Percentiles rank a stretch among this genome's conserved stretches.
Conservation (phyloP, 768 basidiomycete species). For the Rhodocollybia butyracea region DNA sequence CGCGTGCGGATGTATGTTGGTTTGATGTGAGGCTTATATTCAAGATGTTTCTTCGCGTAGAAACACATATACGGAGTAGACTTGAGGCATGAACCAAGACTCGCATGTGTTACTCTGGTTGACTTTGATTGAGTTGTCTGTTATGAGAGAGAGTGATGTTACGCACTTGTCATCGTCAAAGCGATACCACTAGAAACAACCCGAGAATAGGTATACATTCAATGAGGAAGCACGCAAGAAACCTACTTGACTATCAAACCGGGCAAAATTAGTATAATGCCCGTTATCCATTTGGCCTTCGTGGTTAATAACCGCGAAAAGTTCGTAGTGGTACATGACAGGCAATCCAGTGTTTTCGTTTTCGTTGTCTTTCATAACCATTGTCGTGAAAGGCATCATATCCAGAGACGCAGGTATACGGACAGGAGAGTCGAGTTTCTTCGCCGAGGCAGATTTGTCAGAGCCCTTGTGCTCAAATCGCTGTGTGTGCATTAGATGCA, state of each 20-base stretch:
- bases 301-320: constrained; percentile 92
- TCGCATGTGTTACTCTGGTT: constrained; percentile 67
- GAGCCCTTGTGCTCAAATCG: constrained; percentile 87
- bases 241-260: constrained; percentile 81
- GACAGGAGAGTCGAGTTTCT: constrained; percentile 83
- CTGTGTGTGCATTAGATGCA: constrained; percentile 33
- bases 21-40: constrained; percentile 70
- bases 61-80: constrained; percentile 93
- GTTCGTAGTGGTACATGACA: constrained; percentile 81
- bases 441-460: constrained; percentile 68
- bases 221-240: constrained; percentile 2
- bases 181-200: constrained; percentile 71
- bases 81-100: constrained; percentile 59
- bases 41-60: constrained; percentile 86
- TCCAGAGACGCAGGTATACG: constrained; percentile 81
- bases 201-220: constrained; percentile 6
- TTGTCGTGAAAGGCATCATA: constrained; percentile 84
- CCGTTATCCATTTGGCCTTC: constrained; percentile 94
- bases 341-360: constrained; percentile 57
- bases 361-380: constrained; percentile 48
- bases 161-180: constrained; percentile 92
- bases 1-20: constrained; percentile 67
- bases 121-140: constrained; percentile 6
- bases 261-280: constrained; percentile 87
- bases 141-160: constrained; percentile 1